Percentiles rank a stretch among this genome's conserved stretches.
Evolutionary conservation across 2,329 filamentous ascomycete species (phyloP).

Genomic region (Dactylonectria macrodidyma): DNA sequence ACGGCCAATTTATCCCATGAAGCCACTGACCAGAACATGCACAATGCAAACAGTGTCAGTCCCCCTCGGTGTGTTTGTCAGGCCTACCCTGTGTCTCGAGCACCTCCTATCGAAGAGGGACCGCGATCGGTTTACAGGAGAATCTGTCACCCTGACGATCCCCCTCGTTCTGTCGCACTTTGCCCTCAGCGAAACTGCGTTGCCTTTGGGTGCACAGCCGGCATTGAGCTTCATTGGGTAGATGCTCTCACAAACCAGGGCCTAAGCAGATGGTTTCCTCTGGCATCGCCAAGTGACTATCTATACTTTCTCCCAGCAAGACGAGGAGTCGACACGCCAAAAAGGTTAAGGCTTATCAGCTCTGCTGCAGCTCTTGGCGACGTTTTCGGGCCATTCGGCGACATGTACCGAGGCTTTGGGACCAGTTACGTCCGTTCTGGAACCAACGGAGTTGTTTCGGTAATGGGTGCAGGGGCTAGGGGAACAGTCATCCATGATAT

Average conservation of each 20-base stretch:
- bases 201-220: slow-evolving; percentile 74
- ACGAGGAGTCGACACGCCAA: slow-evolving; percentile 63
- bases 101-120: slow-evolving; percentile 51
- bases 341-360: slow-evolving; percentile 74
- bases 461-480: slow-evolving; percentile 32
- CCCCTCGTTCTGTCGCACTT: slow-evolving; percentile 75
- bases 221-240: slow-evolving; percentile 75
- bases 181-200: slow-evolving; percentile 76
- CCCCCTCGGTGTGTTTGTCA: slow-evolving; percentile 44
- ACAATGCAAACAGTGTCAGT: slow-evolving; percentile 20
- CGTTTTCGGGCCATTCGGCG: slow-evolving; percentile 37
- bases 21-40: slow-evolving; percentile 28
- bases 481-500: slow-evolving; percentile 29
- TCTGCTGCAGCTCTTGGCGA: slow-evolving; percentile 63
- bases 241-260: slow-evolving; percentile 63
- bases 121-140: slow-evolving; percentile 56
- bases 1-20: slow-evolving; percentile 26
- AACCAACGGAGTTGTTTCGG: slow-evolving; percentile 40
- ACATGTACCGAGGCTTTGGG: slow-evolving; percentile 42
- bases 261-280: slow-evolving; percentile 69
- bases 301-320: slow-evolving; percentile 73
- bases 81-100: slow-evolving; percentile 34
- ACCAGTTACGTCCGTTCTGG: slow-evolving; percentile 40
- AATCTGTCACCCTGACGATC: slow-evolving; percentile 73
- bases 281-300: slow-evolving; percentile 67